phyloP scores from a whole-genome alignment of 768 basidiomycete species.

The Tulasnella sp. region DNA sequence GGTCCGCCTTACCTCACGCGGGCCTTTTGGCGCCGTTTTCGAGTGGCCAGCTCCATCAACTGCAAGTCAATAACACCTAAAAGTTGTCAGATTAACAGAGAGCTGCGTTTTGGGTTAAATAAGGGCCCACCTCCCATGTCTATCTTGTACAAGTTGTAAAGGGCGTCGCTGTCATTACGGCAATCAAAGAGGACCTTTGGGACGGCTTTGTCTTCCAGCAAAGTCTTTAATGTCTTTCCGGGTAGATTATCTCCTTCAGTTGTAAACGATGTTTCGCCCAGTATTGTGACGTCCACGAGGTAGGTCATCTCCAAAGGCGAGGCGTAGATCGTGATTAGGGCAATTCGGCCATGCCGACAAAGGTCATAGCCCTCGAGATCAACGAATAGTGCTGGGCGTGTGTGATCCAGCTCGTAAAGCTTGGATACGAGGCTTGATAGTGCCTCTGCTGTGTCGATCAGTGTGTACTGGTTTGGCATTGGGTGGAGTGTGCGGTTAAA shows the following conservation, averaged over 20 bases:
- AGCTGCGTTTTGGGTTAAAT: too few relatives aligned
- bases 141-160: slow-evolving; percentile 23
- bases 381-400: slow-evolving; percentile 9
- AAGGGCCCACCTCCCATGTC: slow-evolving; percentile 16
- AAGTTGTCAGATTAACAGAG: neutral
- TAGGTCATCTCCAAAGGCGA: slow-evolving; percentile 19
- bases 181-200: slow-evolving; percentile 22
- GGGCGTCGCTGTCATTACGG: slow-evolving; percentile 21
- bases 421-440: neutral
- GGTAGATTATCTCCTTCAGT: neutral
- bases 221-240: neutral
- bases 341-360: slow-evolving; percentile 19
- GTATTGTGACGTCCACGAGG: slow-evolving; percentile 15
- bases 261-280: slow-evolving; percentile 18
- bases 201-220: slow-evolving; percentile 16
- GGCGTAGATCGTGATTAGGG: slow-evolving; percentile 15
- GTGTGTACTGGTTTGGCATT: neutral
- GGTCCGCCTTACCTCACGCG: slow-evolving; percentile 13
- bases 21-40: slow-evolving; percentile 6
- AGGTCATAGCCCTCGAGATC: slow-evolving; percentile 22
- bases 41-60: slow-evolving; percentile 20
- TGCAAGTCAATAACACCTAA: slow-evolving; percentile 19
- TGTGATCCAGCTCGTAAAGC: neutral
- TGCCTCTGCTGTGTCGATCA: neutral
- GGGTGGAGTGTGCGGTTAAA: neutral